A percentile compares a stretch with the other conserved stretches of the same genome.
phyloP scores from a whole-genome alignment of 306 rosid species.

The Astragalus membranaceus region DNA sequence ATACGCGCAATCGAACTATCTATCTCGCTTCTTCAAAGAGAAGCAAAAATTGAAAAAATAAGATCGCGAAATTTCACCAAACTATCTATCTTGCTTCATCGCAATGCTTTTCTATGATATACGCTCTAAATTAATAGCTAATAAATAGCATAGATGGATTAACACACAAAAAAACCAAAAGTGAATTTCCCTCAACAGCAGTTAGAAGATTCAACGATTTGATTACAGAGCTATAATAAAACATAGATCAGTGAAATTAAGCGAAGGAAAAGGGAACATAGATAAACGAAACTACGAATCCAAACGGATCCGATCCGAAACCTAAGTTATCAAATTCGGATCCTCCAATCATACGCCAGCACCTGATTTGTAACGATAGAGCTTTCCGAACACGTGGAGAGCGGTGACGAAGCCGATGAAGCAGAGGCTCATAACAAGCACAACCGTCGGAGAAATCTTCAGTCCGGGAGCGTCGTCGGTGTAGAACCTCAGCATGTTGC shows the following conservation, averaged over 20 bases:
- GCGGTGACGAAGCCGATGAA: slow-evolving; percentile 91
- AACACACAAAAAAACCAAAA: not conserved
- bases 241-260: not conserved
- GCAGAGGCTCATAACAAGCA: slow-evolving; percentile 84
- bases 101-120: too few species aligned
- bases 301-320: slow-evolving; percentile 16
- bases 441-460: slow-evolving; percentile 84
- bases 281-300: slow-evolving; percentile 1
- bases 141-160: not conserved
- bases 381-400: slow-evolving; percentile 85
- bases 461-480: slow-evolving; percentile 87
- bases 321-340: not conserved
- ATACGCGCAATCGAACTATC: not conserved
- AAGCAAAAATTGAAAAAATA: too few species aligned
- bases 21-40: not conserved
- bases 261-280: not conserved
- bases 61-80: not conserved
- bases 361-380: slow-evolving; percentile 35
- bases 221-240: not conserved
- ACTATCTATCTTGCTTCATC: too few species aligned
- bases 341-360: slow-evolving; percentile 31
- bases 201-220: not conserved
- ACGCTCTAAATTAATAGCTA: too few species aligned
- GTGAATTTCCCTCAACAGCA: slow-evolving; percentile 1
- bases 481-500: slow-evolving; percentile 90